phyloP scores from a whole-genome alignment of 1,139 yeast species.

The Candida gigantensis region DNA sequence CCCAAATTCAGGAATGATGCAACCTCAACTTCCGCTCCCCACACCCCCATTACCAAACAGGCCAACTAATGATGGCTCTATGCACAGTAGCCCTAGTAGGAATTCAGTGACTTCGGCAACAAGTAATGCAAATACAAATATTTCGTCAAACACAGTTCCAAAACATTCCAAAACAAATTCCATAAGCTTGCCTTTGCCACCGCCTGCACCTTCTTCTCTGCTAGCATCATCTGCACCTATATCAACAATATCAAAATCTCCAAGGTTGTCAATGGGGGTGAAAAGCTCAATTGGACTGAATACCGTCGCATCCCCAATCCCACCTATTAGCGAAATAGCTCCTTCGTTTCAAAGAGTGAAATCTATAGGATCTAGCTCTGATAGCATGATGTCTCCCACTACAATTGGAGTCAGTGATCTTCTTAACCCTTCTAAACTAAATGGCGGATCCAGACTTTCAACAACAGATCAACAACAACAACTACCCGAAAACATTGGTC shows the following conservation, averaged over 20 bases:
- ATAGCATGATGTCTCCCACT: conserved; percentile 7
- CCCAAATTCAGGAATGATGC: conserved; percentile 1
- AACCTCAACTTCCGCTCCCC: conserved; percentile 9
- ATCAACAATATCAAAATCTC: conserved; percentile 1
- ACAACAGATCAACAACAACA: too few relatives aligned
- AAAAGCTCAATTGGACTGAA: conserved; percentile 1
- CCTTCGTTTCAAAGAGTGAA: conserved; percentile 8
- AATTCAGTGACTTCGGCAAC: conserved; percentile 1
- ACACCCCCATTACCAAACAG: conserved; percentile 6
- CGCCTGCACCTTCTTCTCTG: conserved; percentile 4
- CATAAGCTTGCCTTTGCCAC: conserved; percentile 11
- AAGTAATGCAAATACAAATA: background rate
- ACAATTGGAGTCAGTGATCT: conserved; percentile 1
- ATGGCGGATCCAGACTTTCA: too few relatives aligned
- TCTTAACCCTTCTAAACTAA: conserved; percentile 2
- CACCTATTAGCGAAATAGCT: conserved; percentile 3
- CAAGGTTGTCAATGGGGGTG: conserved; percentile 3
- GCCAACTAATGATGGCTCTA: conserved; percentile 6
- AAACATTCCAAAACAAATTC: conserved; percentile 3
- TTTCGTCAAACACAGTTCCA: background rate
- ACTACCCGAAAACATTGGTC: too few relatives aligned
- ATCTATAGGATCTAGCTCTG: conserved; percentile 7
- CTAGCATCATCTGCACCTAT: conserved; percentile 1
- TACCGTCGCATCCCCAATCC: conserved; percentile 6
- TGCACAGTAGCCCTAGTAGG: conserved; percentile 6